Evolutionary conservation across 208 protist species (phyloP), one percentile per base, ranked within the genome.

Genomic region (Leishmania tarentolae): DNA sequence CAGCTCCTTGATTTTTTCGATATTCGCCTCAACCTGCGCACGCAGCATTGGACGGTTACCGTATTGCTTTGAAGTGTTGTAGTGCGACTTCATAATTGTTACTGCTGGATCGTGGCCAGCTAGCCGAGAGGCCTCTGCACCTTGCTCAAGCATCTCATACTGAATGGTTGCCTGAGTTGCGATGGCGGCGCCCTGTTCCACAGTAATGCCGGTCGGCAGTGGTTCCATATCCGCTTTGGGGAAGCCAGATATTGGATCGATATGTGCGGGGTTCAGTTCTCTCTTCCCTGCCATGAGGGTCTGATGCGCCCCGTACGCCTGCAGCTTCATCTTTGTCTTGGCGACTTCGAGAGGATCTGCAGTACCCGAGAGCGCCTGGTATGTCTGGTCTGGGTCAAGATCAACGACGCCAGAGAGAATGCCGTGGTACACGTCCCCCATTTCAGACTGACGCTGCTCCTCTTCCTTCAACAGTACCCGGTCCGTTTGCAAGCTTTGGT

Each of bases 241-340:
- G 53, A 97, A 90, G 24, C 91, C 92, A 17, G 90, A 93, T 73
- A 96, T 93, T 11, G 92, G 92, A 82, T 96, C 94, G 69, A 94
- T 86, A 44, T 88, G 73, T 19, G 79, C 35, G 6, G 84, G 83
- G 47, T 85, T 82, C 24, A 80, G 78, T 40, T 83, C 72, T 37
- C 83, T 84, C 66, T 86, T 86, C 19, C 88, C 87, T 21, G 74
- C 68, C 72, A 87, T 59, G 7, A 94, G 78, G 17, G 91, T 88
- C 78, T 95, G 88, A 28, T 87, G 80, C 42, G 93, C 94, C 47
- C 91, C 92, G 81, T 97, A 97, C 15, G 91, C 87, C 70, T 94
- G 85, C 52, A 97, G 87, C 70, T 95, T 95, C 87, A 95, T 90
- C 86, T 97, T 97, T 66, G 94, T 96, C 81, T 93, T 92, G 11